phyloP scores from a whole-genome alignment of 192 early-diverging fungal genomes.

The Entophlyctis luteolus region DNA sequence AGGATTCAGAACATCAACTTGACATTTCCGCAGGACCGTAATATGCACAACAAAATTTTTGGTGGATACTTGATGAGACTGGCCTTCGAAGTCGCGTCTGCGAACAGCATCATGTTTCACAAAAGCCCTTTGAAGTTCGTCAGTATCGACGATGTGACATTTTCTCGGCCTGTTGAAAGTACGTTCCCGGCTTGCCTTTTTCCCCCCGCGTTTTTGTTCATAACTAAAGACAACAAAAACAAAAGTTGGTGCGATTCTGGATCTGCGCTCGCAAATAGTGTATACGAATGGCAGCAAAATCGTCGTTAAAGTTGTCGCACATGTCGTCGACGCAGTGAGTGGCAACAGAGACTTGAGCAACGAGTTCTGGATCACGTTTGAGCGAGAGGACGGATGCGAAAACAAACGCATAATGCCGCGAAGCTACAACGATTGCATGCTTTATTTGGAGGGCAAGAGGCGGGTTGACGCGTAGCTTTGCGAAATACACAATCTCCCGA shows the following conservation, averaged over 20 bases:
- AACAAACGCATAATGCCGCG: conserved; percentile 68
- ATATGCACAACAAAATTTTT: conserved; percentile 76
- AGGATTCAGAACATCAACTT: conserved; percentile 62
- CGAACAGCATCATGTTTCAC: not conserved
- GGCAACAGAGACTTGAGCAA: conserved; percentile 71
- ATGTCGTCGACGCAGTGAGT: conserved; percentile 69
- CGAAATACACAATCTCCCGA: too few relatives aligned
- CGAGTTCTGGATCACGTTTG: conserved; percentile 84
- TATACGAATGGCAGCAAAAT: conserved; percentile 59
- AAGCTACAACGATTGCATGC: conserved; percentile 68
- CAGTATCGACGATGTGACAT: conserved; percentile 53
- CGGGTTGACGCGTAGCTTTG: not conserved
- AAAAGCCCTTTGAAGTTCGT: not conserved
- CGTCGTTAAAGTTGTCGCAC: conserved; percentile 60
- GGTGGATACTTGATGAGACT: conserved; percentile 77
- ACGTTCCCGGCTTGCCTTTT: too few relatives aligned
- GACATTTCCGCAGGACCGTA: conserved; percentile 73
- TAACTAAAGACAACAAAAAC: too few relatives aligned
- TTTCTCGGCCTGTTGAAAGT: conserved; percentile 80
- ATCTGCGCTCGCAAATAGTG: conserved; percentile 70
- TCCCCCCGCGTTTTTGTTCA: too few relatives aligned
- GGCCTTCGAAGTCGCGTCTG: conserved; percentile 69
- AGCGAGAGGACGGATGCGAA: not conserved
- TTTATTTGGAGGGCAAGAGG: conserved; percentile 21
- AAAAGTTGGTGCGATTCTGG: conserved; percentile 76